Evolutionary conservation across 2,329 filamentous ascomycete genomes (phyloP), one percentile per base, ranked within the genome.

Genomic region (Ophiobolus disseminans): DNA sequence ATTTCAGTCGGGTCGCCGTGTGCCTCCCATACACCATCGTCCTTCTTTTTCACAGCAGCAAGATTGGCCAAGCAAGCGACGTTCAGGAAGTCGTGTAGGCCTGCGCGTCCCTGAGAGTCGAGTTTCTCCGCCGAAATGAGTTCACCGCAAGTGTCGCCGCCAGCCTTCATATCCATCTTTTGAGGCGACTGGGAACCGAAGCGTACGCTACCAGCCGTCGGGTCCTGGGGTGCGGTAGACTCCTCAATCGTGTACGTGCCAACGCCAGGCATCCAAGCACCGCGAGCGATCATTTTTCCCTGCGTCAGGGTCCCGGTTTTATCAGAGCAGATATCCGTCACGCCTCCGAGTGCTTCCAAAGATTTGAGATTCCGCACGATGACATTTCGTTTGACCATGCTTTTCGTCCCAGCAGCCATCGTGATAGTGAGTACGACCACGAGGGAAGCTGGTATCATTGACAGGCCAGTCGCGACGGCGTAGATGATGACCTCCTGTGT

Each of bases 1-100:
- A 90, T 88, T 59, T 90, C 87, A 1, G 87, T 89, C 0, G 72
- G 72, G 37, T 74, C 72, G 11, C 72, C 72, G 23, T 68, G 68
- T 3, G 72, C 70, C 26, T 68, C 62, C 72, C 72, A 74, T 7
- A 55, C 51, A 8, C 74, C 70, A 31, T 76, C 70, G 0, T 74
- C 73, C n/a, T 63, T 72, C 36, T 75, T 72, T 36, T 75, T 75
- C 4, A 85, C 75, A 3, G 75, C 78, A 3, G 81, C 81, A 11
- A 83, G 70, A 57, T 83, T 83, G 32, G 79, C 80, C 35, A 76
- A 60, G 2, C 73, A 73, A 5, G 52, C 66, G 30, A 72, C 63
- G 17, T 72, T 68, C 4, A 74, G 57, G 35, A 69, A 75, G 13
- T 68, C 63, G 4, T 67, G 52, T 8, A 73, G 62, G 23, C 55